These are phyloP conservation scores for Spathaspora girioi DNA, from an alignment of 805 yeast genomes.

Conservation along the genomic window DNA sequence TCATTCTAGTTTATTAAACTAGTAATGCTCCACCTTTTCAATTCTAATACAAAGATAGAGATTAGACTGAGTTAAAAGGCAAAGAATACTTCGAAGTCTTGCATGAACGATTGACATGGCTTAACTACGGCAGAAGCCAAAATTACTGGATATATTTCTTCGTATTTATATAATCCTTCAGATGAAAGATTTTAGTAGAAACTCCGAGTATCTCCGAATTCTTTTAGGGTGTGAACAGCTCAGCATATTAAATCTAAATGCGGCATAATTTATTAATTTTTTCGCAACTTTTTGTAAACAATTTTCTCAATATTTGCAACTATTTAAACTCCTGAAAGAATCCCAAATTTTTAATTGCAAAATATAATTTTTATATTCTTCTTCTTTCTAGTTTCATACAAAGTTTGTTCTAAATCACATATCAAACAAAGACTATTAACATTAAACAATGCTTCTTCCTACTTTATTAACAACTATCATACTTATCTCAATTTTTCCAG, in stretches of 20 bases:
- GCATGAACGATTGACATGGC: no score
- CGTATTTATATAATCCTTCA: not conserved
- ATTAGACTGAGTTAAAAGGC: no score
- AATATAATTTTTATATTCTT: not conserved
- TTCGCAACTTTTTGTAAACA: not conserved
- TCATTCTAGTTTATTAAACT: no score
- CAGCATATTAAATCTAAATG: not conserved
- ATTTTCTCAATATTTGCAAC: constrained; percentile 2
- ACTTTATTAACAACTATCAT: not conserved
- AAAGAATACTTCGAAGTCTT: no score
- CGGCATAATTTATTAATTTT: not conserved
- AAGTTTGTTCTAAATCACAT: not conserved
- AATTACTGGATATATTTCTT: not conserved
- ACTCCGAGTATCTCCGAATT: not conserved
- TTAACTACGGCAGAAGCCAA: not conserved
- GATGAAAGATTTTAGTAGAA: not conserved
- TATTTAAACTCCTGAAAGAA: not conserved
- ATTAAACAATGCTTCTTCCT: not conserved
- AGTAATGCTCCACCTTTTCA: no score
- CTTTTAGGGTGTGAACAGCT: not conserved
- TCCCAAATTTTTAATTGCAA: not conserved
- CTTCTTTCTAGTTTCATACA: not conserved
- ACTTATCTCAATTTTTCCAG: not conserved
- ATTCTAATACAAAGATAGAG: no score
- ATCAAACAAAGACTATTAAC: not conserved